Conservation (phyloP, 2,329 filamentous ascomycete genomes). For the Pseudocercospora pini-densiflorae region DNA sequence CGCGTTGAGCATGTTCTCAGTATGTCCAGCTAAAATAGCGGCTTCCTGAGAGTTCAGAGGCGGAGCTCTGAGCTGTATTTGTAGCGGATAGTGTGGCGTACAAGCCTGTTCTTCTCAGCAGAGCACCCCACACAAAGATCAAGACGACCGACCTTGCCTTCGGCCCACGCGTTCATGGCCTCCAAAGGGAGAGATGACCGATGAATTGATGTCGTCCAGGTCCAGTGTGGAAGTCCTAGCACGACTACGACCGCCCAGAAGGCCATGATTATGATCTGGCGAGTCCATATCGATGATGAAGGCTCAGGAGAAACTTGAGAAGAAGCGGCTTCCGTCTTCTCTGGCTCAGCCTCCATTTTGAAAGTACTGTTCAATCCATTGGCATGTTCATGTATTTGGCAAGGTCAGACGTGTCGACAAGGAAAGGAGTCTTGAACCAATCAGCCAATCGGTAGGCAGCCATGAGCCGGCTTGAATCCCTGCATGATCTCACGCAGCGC, state of each 20-base stretch:
- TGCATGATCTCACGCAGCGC: neutral
- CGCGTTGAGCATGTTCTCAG: constrained; percentile 84
- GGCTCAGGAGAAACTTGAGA: constrained; percentile 45
- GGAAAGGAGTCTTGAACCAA: constrained; percentile 2
- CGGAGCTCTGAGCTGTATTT: constrained; percentile 75
- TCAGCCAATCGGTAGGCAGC: neutral
- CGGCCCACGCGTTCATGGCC: constrained; percentile 89
- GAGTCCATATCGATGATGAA: constrained; percentile 74
- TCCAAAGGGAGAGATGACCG: constrained; percentile 81
- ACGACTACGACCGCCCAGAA: constrained; percentile 89
- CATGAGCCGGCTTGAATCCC: neutral
- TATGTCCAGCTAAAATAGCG: constrained; percentile 74
- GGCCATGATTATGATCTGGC: constrained; percentile 76
- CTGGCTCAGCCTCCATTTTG: constrained; percentile 13
- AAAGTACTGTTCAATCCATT: neutral
- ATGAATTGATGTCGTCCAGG: constrained; percentile 91
- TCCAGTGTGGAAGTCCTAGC: constrained; percentile 92
- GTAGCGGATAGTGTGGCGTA: constrained; percentile 83
- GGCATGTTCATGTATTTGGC: constrained; percentile 11
- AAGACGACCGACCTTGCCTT: constrained; percentile 71
- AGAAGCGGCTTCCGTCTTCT: neutral
- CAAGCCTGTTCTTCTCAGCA: constrained; percentile 67
- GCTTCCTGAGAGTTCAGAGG: constrained; percentile 69
- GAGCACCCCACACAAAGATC: neutral
- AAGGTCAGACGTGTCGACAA: constrained; percentile 15